phyloP scores from a whole-genome alignment of 2,329 filamentous ascomycete genomes.

The Diplodia scrobiculata region DNA sequence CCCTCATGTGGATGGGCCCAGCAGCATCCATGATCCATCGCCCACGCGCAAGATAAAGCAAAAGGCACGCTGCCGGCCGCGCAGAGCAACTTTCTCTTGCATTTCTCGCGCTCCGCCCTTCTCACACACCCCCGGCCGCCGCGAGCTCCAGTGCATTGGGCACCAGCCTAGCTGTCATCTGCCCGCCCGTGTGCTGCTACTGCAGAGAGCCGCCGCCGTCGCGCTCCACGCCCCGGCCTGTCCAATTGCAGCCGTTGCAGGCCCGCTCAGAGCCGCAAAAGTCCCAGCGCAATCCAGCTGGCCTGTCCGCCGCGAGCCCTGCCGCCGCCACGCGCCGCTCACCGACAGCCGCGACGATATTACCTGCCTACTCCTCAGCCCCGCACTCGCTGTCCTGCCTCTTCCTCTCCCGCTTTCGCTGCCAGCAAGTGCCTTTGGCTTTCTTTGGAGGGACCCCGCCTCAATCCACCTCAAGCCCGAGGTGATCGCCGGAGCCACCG shows the following conservation, averaged over 20 bases:
- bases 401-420: constrained; percentile 5
- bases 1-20: constrained; percentile 23
- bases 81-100: constrained; percentile 7
- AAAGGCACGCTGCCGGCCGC: constrained; percentile 18
- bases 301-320: constrained; percentile 23
- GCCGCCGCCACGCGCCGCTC: constrained; percentile 25
- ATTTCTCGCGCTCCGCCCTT: constrained; percentile 7
- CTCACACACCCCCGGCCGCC: not conserved
- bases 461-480: constrained; percentile 32
- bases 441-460: constrained; percentile 16
- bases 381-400: constrained; percentile 13
- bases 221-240: constrained; percentile 13
- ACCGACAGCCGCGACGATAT: constrained; percentile 27
- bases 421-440: constrained; percentile 7
- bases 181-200: constrained; percentile 19
- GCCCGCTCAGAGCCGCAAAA: constrained; percentile 26
- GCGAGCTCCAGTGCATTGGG: constrained; percentile 2
- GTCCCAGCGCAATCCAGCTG: constrained; percentile 20
- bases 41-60: constrained; percentile 25
- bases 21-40: constrained; percentile 26
- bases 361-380: constrained; percentile 26
- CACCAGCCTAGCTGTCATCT: constrained; percentile 26
- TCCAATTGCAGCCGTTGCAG: constrained; percentile 24
- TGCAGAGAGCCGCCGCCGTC: constrained; percentile 18
- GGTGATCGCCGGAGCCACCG: constrained; percentile 27